phyloP scores from a whole-genome alignment of 1,284 basidiomycete genomes.

The Tilletia setariae region DNA sequence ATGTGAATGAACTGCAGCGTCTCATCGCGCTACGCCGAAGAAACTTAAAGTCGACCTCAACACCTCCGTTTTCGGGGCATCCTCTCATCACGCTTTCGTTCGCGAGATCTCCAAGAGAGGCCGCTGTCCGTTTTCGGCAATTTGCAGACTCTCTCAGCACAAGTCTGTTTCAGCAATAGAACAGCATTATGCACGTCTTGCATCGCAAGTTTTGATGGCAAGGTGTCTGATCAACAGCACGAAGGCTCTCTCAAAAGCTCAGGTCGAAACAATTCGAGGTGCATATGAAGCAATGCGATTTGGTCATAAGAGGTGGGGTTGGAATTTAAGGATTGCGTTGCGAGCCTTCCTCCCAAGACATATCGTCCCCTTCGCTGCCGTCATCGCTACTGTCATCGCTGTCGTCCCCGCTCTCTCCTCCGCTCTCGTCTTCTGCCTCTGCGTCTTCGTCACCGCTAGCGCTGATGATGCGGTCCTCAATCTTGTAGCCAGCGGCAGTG shows the following conservation, averaged over 20 bases:
- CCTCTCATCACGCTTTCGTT: neutral
- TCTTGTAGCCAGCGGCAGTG: conserved; percentile 69
- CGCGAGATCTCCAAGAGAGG: neutral
- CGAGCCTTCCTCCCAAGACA: conserved; percentile 3
- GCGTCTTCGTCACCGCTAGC: conserved; percentile 56
- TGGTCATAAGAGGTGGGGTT: no score
- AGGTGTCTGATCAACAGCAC: no score
- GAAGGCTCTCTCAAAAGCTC: no score
- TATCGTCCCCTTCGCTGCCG: conserved; percentile 11
- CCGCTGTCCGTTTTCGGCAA: neutral
- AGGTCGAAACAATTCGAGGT: neutral
- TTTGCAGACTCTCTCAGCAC: neutral
- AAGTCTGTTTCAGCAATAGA: no score
- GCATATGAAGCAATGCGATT: neutral
- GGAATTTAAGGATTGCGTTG: neutral
- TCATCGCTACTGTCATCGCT: conserved; percentile 22
- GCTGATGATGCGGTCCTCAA: conserved; percentile 70
- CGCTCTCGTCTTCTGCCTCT: conserved; percentile 21
- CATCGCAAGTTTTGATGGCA: no score
- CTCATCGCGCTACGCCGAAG: neutral
- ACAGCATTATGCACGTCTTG: no score
- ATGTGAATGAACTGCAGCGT: neutral
- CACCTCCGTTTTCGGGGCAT: neutral
- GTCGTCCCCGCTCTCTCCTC: conserved; percentile 3
- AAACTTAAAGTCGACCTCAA: neutral